phyloP scores from a whole-genome alignment of 2,329 filamentous ascomycete species.

The Talaromyces amestolkiae region DNA sequence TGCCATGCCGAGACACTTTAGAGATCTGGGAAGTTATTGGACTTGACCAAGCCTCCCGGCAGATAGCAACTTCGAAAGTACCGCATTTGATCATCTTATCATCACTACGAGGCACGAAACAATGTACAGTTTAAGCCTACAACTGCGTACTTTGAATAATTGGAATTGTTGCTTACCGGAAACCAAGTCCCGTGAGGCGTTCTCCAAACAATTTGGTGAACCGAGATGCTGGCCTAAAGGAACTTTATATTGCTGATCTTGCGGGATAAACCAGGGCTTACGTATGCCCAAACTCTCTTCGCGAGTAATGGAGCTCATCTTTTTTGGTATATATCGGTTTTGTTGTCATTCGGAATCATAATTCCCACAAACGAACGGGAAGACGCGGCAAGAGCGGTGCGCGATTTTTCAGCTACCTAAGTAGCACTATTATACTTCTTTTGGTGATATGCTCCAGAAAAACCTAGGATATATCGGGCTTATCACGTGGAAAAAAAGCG shows the following conservation, averaged over 20 bases:
- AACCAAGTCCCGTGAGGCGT: not conserved
- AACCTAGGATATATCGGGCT: not conserved
- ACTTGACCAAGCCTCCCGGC: not conserved
- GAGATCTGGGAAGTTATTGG: not conserved
- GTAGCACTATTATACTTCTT: not conserved
- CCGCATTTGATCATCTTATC: not conserved
- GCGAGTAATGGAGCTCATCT: not conserved
- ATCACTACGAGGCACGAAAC: not conserved
- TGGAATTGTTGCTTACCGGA: not conserved
- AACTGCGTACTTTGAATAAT: not conserved
- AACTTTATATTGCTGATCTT: not conserved
- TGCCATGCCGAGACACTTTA: not conserved
- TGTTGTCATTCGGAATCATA: not conserved
- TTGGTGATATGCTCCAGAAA: too few relatives aligned
- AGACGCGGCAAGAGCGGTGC: not conserved
- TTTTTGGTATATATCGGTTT: not conserved
- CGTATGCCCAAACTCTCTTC: not conserved
- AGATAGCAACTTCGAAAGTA: not conserved
- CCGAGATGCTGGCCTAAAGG: not conserved
- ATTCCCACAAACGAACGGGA: not conserved
- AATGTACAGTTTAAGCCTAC: not conserved
- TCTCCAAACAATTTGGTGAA: not conserved
- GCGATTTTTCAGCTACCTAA: not conserved
- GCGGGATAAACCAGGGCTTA: not conserved
- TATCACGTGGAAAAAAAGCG: too few relatives aligned